Base-by-base conservation (phyloP, 371 early-diverging fungal genomes). In the Coemansia sp. region DNA sequence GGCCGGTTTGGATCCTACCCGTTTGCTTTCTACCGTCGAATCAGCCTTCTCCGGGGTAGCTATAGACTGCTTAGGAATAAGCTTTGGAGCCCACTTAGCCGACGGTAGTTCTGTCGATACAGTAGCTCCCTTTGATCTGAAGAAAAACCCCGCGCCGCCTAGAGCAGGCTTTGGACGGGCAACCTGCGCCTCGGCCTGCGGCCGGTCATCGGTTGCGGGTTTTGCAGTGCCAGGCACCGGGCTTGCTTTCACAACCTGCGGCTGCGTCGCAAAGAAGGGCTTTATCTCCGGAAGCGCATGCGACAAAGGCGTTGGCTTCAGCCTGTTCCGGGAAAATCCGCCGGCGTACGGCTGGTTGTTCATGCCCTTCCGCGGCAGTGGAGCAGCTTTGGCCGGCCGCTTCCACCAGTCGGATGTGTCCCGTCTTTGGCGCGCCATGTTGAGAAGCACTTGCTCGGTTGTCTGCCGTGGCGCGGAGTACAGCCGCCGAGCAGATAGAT, bases 271-370 rank as follows among this genome's bases (percentile, higher is more conserved):
- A 34, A 32, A 50, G 32, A 50, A 50, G 2, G 50, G 50, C 32
- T 50, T 50, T 10, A 50, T 32, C 32, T 16, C n/a, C 5, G 34
- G 50, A 7, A 39, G 14, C 18, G 36, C 31, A 56, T 43, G 44
- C 14, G 56, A 11, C n/a, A 33, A 43, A 12, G 44, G 44, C 11
- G 56, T 56, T 14, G 56, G 33, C 36, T 31, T 40, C 16, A 43
- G 32, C 10, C 43, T 32, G 29, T 56, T 56, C n/a, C 56, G 42
- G 14, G 56, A 29, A 56, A 56, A 56, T 16, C 56, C 56, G 10
- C 56, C 56, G 18, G 32, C 44, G 56, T 29, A 43, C n/a, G 56
- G 56, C 6, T 56, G 29, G 44, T 43, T 40, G 36, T 14, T 56
- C 34, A 33, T 10, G 14, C 40, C 33, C 29, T 56, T 56, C 4